Evolutionary conservation across 768 basidiomycete species (phyloP).

Genomic region (Sarcomyxa edulis): DNA sequence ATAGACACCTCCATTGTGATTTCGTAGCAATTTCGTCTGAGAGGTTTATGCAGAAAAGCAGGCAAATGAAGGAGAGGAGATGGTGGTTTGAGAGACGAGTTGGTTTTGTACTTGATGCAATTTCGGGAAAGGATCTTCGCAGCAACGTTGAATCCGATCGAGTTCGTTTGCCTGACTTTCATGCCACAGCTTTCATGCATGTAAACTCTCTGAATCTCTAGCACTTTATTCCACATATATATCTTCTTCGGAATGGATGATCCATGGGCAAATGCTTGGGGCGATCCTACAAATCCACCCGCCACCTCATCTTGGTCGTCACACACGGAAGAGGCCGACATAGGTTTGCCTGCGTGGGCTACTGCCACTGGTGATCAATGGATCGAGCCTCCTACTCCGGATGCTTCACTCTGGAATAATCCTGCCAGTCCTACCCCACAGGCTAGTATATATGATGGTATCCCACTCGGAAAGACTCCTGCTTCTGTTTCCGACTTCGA

Average conservation of each 20-base stretch:
- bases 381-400: slow-evolving; percentile 38
- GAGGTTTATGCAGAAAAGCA: too few species aligned
- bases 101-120: not conserved
- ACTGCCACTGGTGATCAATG: slow-evolving; percentile 37
- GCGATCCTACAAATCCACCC: slow-evolving; percentile 36
- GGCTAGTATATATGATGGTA: slow-evolving; percentile 37
- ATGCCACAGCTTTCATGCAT: slow-evolving; percentile 8
- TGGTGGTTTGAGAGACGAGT: not conserved
- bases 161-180: slow-evolving; percentile 3
- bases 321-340: slow-evolving; percentile 52
- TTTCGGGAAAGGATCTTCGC: too few species aligned
- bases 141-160: too few species aligned
- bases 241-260: slow-evolving; percentile 61
- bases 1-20: slow-evolving; percentile 28
- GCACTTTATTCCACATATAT: too few species aligned
- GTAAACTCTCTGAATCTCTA: slow-evolving; percentile 9
- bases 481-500: too few species aligned
- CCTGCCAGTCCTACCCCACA: too few species aligned
- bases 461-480: slow-evolving; percentile 26
- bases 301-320: slow-evolving; percentile 24
- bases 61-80: slow-evolving; percentile 6
- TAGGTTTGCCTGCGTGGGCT: slow-evolving; percentile 55
- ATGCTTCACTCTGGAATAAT: slow-evolving; percentile 36
- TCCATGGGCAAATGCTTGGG: slow-evolving; percentile 73
- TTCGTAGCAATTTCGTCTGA: too few species aligned